Evolutionary conservation across 2,329 filamentous ascomycete species (phyloP).

Genomic region (Cordyceps cicadae): DNA sequence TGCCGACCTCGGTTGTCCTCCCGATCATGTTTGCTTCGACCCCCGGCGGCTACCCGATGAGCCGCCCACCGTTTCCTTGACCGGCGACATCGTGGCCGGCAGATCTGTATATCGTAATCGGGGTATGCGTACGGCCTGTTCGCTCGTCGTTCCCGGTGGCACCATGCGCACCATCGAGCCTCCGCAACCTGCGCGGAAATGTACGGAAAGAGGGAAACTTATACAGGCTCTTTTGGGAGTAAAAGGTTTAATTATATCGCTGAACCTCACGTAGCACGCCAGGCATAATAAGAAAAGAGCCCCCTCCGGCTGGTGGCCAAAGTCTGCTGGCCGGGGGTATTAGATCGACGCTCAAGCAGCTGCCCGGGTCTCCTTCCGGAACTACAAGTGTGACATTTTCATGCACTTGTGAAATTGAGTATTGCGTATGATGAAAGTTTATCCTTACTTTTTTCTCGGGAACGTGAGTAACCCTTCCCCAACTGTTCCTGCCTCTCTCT

Average conservation of each 20-base stretch:
- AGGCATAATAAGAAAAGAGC: background rate
- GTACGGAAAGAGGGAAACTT: background rate
- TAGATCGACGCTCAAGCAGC: background rate
- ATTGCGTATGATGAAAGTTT: background rate
- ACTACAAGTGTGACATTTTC: background rate
- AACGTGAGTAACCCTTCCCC: background rate
- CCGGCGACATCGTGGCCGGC: background rate
- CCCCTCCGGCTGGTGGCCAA: background rate
- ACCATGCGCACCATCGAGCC: slow-evolving; percentile 11
- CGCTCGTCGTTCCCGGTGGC: slow-evolving; percentile 8
- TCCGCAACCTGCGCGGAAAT: background rate
- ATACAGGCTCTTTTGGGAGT: background rate
- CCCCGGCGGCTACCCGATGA: background rate
- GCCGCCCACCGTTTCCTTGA: background rate
- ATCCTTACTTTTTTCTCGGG: background rate
- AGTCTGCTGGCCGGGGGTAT: background rate
- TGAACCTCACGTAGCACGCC: background rate
- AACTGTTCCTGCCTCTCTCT: background rate
- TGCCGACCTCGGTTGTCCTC: background rate
- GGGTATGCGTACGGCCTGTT: slow-evolving; percentile 4
- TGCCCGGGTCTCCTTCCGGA: background rate
- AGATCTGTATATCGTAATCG: slow-evolving; percentile 8
- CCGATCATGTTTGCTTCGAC: background rate
- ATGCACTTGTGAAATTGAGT: background rate
- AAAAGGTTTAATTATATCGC: background rate